phyloP scores from a whole-genome alignment of 495 filamentous ascomycete species.

The Tuber melanosporum region DNA sequence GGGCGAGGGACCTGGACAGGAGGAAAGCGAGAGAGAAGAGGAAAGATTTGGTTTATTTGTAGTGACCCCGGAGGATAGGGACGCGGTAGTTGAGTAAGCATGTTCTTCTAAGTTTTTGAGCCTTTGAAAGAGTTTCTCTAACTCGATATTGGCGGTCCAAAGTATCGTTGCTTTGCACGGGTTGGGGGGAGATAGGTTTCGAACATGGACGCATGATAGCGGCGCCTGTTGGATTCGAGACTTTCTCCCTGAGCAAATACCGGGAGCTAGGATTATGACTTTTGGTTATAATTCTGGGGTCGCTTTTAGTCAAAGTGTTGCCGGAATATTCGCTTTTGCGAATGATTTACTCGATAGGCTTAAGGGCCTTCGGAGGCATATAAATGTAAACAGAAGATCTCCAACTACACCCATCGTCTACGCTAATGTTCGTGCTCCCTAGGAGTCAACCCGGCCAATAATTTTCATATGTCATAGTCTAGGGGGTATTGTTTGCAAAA shows the following conservation, averaged over 20 bases:
- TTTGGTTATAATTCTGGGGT: conserved; percentile 25
- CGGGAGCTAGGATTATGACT: conserved; percentile 13
- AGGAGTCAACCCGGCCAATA: conserved; percentile 12
- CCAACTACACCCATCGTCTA: not conserved
- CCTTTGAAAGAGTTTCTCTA: not conserved
- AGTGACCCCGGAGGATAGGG: not conserved
- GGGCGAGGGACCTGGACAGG: not conserved
- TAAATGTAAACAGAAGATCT: not conserved
- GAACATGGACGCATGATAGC: conserved; percentile 34
- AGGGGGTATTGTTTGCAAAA: conserved; percentile 23
- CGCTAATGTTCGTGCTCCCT: not conserved
- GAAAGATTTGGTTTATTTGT: conserved; percentile 2
- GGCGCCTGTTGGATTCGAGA: conserved; percentile 32
- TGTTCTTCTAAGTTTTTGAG: not conserved
- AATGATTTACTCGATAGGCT: conserved; percentile 8
- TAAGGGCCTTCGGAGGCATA: not conserved
- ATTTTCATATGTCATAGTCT: conserved; percentile 33
- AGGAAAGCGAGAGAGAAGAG: not conserved
- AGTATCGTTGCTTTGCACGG: conserved; percentile 51
- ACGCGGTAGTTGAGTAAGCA: not conserved
- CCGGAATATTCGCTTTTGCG: conserved; percentile 1
- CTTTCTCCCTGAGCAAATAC: conserved; percentile 9
- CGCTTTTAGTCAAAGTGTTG: not conserved
- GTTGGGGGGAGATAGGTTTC: conserved; percentile 45
- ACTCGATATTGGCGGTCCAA: not conserved